Evolutionary conservation across 148 eudicot species (phyloP), one percentile per base, ranked within the genome.

Genomic region (Hydrangea macrophylla): DNA sequence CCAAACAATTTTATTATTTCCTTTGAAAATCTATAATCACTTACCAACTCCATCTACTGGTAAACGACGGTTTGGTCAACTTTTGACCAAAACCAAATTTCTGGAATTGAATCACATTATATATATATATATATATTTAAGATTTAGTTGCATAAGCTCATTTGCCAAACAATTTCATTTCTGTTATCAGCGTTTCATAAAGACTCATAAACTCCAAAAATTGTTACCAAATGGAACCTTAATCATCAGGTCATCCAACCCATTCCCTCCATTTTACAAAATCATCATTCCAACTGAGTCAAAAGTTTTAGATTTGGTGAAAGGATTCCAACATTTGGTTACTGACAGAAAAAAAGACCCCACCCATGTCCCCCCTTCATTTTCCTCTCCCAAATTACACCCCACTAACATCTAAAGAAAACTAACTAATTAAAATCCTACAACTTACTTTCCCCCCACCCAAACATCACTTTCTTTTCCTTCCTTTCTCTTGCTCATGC

Each of bases 221-320:
- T n/a, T n/a, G n/a, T n/a, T n/a, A n/a, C n/a, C n/a, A n/a, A n/a
- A n/a, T n/a, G 12, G 20, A 59, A 68, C 61, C 51, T 66, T 67
- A 64, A 76, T 64, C 73, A 73, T 76, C 44, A 70, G 71, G 60
- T 54, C 59, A 37, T 32, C 27, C n/a, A 58, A 42, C 36, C 3
- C 74, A 65, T 74, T 76, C 73, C 69, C 54, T 61, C 65, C 70
- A 67, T 60, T 70, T 73, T 37, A 42, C 76, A 73, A 65, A 67
- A 81, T 53, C 59, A 31, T 75, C 71, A 70, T 75, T 76, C 77
- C 81, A 81, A 78, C 60, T 48, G 74, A 70, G 65, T 76, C 78
- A 76, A 72, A 81, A 83, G 70, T n/a, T n/a, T n/a, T 50, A 68
- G 68, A n/a, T 73, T 75, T 69, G 77, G 66, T 48, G n/a, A 78